Percentiles rank a stretch among this genome's conserved stretches.
Conservation (phyloP, 2,329 filamentous ascomycete species). For the Pseudocercospora pini-densiflorae region DNA sequence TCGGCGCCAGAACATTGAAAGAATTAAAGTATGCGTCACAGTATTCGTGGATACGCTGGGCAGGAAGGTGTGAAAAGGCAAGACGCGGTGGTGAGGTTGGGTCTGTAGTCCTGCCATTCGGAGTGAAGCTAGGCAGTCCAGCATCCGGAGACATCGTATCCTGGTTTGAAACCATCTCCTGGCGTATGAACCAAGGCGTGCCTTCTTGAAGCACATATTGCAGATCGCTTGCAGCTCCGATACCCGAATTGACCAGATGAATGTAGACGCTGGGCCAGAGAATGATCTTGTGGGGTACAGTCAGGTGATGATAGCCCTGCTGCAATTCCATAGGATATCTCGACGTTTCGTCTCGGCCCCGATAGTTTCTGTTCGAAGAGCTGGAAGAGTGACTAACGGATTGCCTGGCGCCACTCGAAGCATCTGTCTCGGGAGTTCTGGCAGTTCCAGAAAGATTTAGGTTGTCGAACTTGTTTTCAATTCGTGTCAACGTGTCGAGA, state of each 20-base stretch:
- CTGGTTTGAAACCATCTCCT: conserved; percentile 41
- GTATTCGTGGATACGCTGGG: conserved; percentile 57
- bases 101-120: conserved; percentile 20
- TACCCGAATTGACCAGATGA: conserved; percentile 42
- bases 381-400: conserved; percentile 19
- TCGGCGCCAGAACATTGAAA: conserved; percentile 63
- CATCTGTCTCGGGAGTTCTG: conserved; percentile 26
- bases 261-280: conserved; percentile 50
- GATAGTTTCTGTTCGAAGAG: conserved; percentile 16
- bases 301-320: conserved; percentile 37
- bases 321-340: conserved; percentile 29
- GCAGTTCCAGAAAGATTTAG: conserved; percentile 29
- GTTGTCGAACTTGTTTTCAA: conserved; percentile 62
- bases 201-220: conserved; percentile 44
- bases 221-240: conserved; percentile 39
- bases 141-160: conserved; percentile 35
- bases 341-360: conserved; percentile 13
- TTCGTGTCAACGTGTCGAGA: conserved; percentile 58
- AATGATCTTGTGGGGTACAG: conserved; percentile 58
- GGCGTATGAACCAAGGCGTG: conserved; percentile 45
- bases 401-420: conserved; percentile 16
- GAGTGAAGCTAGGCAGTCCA: conserved; percentile 31
- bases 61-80: conserved; percentile 46
- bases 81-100: conserved; percentile 29
- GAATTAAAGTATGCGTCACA: conserved; percentile 63